phyloP scores from a whole-genome alignment of 139 green algal species.

The Picochlorum sp. region DNA sequence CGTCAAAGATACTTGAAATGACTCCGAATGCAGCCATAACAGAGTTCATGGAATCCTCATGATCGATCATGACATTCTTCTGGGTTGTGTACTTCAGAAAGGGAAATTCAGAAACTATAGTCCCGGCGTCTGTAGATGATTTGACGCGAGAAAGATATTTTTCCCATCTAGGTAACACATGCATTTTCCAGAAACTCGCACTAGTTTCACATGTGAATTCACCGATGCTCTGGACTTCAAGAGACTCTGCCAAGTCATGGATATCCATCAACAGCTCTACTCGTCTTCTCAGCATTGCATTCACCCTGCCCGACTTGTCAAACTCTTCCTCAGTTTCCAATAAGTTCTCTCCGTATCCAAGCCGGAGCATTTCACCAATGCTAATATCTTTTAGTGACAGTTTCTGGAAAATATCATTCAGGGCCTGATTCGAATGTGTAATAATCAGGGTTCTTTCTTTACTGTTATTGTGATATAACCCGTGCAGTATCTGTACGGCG shows the following conservation, averaged over 20 bases:
- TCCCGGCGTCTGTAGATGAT: conserved; percentile 7
- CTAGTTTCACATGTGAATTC: conserved; percentile 89
- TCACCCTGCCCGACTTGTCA: conserved; percentile 77
- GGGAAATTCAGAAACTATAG: conserved; percentile 65
- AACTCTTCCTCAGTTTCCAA: conserved; percentile 85
- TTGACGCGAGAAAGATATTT: conserved; percentile 45
- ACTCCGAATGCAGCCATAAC: conserved; percentile 81
- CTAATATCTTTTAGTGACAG: conserved; percentile 77
- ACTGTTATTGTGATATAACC: conserved; percentile 93
- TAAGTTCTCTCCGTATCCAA: conserved; percentile 90
- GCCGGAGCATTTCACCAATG: conserved; percentile 85
- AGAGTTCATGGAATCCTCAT: not conserved
- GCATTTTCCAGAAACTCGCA: conserved; percentile 93
- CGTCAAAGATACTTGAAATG: conserved; percentile 84
- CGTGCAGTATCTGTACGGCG: conserved; percentile 84
- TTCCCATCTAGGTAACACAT: conserved; percentile 83
- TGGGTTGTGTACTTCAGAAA: conserved; percentile 92
- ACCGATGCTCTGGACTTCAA: conserved; percentile 43
- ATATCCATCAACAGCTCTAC: conserved; percentile 86
- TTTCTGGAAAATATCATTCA: conserved; percentile 65
- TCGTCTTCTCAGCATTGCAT: conserved; percentile 85
- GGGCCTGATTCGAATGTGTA: conserved; percentile 90
- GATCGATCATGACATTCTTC: not conserved
- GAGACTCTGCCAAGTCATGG: conserved; percentile 52
- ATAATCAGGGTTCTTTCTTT: conserved; percentile 89